Evolutionary conservation across 192 early-diverging fungal genomes (phyloP), one percentile per base, ranked within the genome.

Genomic region (Phlyctochytrium bullatum): DNA sequence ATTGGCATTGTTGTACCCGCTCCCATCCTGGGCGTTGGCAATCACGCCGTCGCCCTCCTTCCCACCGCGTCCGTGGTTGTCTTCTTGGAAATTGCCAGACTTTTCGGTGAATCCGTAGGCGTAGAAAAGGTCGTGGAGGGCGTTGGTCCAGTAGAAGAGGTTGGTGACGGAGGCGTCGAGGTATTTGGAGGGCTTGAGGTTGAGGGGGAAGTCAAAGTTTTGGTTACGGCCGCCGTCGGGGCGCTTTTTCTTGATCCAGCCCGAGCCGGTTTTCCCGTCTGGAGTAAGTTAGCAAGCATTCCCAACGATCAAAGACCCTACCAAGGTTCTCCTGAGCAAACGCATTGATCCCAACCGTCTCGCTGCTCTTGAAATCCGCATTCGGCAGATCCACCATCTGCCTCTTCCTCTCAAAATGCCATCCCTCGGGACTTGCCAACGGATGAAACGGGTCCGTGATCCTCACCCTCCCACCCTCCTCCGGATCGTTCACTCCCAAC

Each of bases 101-200:
- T 47, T 47, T 25, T 57, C 54, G 54, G 54, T 57, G 27, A 23
- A 30, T 28, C 32, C 58, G 34, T 52, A 62, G 52, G 84, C 78
- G 76, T 90, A 88, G 68, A 93, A 86, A 58, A 95, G 74, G 75
- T 96, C 96, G 75, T 98, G 96, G 62, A 95, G 82, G 33, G 81
- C 85, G 73, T 97, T 97, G 71, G 92, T 91, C 83, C 89, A 92
- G 73, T 95, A 97, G 67, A 97, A 97, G 50, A 95, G 69, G 75
- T 97, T 95, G 58, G 89, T 86, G 29, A 95, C 78, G 2, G 93
- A 81, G 16, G 87, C 88, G 58, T 94, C 89, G 27, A 88, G 67
- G 64, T 98, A 98, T 6, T 75, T 77, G 12, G 68, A 71, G 0
- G 95, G 93, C 24, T 89, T 72, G 51, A 76, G 33, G 2, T 73